Base-by-base conservation (phyloP, 1,284 basidiomycete genomes). In the Ustilago esculenta region DNA sequence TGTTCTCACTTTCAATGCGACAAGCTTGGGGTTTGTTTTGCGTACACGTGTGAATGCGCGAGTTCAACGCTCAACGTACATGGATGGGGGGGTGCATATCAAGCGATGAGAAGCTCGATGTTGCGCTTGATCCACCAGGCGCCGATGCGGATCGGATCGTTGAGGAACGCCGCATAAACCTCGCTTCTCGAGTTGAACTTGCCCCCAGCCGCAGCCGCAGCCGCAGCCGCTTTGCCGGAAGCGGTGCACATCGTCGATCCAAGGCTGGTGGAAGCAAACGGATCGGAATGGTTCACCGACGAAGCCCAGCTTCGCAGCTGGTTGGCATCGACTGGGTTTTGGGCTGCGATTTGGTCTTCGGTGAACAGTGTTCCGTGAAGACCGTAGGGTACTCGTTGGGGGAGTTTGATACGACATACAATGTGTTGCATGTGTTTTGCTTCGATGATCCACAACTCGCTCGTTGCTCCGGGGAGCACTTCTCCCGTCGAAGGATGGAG, bases 401-500 rank as follows among this genome's bases (percentile, higher is more conserved):
- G 84, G 15, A 85, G 64, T 57, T 83, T 76, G 59, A 85, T 72
- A n/a, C 83, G 81, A 36, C 80, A 82, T 0, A 84, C 77, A 12
- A 85, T 72, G 7, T 82, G 76, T 6, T 55, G 42, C 81, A 84
- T 83, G 17, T 69, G 59, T 55, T 79, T 79, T 0, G 85, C 85
- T 39, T 85, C 84, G 40, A 85, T 78, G 41, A 85, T 81, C 84
- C 84, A 85, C 5, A 85, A 64, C 69, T 85, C 84, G 23, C 80
- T 79, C 7, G 63, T 69, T 8, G 80, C 73, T 4, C 72, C 76
- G 4, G 77, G 80, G 3, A 77, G 69, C 10, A 83, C 83, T 14
- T 78, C 74, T 3, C 84, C 84, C 4, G 80, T 79, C 9, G 64
- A 54, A 2, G 70, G 66, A 14, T 79, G 67, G 17, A 77, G 50